A percentile compares a stretch with the other conserved stretches of the same genome.
phyloP scores from a whole-genome alignment of 805 yeast species.

The Saccharomycopsis sp. region DNA sequence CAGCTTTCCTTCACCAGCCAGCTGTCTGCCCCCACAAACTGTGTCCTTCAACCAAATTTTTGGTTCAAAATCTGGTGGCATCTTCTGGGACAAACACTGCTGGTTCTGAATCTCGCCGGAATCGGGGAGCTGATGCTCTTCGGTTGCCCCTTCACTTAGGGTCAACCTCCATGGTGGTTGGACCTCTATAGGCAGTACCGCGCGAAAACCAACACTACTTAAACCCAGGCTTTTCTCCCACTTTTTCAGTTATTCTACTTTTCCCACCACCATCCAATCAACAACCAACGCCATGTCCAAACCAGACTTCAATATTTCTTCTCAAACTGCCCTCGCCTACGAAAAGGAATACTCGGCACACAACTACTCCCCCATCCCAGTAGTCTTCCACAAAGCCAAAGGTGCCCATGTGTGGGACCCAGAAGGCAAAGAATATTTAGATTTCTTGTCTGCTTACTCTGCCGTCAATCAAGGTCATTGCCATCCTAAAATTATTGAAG shows the following conservation, averaged over 20 bases:
- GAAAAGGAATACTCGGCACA: conserved; percentile 87
- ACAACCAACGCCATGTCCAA: no score
- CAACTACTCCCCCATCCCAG: conserved; percentile 95
- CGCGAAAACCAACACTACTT: neutral
- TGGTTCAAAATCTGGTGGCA: no score
- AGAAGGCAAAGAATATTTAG: conserved; percentile 88
- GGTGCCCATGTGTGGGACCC: conserved; percentile 99
- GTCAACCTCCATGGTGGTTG: neutral
- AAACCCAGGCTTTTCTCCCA: neutral
- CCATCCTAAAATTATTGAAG: conserved; percentile 83
- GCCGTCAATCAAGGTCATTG: conserved; percentile 99
- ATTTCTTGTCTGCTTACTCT: conserved; percentile 88
- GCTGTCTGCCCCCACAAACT: no score
- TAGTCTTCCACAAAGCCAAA: conserved; percentile 73
- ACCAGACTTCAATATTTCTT: conserved; percentile 42
- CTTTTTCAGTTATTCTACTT: no score
- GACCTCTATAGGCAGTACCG: neutral
- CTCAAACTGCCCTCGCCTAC: conserved; percentile 51
- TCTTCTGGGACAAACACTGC: no score
- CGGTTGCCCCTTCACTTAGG: conserved; percentile 16
- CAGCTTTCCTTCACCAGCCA: no score
- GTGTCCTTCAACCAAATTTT: no score
- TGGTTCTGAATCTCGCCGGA: no score
- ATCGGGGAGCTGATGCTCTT: no score
- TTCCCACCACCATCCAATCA: no score